Conservation (phyloP, 352 stramenopile genomes). For the Pythium periplocum region DNA sequence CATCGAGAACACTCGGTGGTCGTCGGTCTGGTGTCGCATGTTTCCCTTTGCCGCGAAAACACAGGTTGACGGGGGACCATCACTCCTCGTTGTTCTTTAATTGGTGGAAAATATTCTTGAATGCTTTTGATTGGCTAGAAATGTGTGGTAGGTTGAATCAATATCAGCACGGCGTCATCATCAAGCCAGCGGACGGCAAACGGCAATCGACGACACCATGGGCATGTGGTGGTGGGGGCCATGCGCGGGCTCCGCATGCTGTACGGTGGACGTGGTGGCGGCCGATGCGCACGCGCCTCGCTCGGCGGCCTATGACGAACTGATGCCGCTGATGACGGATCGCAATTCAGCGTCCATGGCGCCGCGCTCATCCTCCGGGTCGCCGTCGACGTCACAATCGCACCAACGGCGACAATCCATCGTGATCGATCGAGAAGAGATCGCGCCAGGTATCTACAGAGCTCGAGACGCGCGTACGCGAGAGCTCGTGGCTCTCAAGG, state of each 20-base stretch:
- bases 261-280: slow-evolving; percentile 29
- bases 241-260: slow-evolving; percentile 48
- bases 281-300: slow-evolving; percentile 4
- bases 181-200: too few relatives aligned
- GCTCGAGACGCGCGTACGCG: slow-evolving; percentile 49
- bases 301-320: slow-evolving; percentile 42
- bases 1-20: too few relatives aligned
- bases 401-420: too few relatives aligned
- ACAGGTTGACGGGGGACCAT: too few relatives aligned
- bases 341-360: slow-evolving; percentile 7
- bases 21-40: too few relatives aligned
- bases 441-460: slow-evolving; percentile 42
- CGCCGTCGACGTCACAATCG: slow-evolving; percentile 9
- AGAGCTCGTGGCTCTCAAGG: slow-evolving; percentile 68
- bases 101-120: background rate
- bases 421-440: background rate
- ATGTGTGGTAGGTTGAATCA: background rate
- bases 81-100: too few relatives aligned
- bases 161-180: background rate
- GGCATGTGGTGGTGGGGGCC: slow-evolving; percentile 63
- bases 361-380: background rate
- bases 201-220: too few relatives aligned
- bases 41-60: too few relatives aligned
- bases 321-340: slow-evolving; percentile 32
- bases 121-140: background rate